phyloP scores from a whole-genome alignment of 2,329 filamentous ascomycete genomes.

The Didymellaceae sp. region DNA sequence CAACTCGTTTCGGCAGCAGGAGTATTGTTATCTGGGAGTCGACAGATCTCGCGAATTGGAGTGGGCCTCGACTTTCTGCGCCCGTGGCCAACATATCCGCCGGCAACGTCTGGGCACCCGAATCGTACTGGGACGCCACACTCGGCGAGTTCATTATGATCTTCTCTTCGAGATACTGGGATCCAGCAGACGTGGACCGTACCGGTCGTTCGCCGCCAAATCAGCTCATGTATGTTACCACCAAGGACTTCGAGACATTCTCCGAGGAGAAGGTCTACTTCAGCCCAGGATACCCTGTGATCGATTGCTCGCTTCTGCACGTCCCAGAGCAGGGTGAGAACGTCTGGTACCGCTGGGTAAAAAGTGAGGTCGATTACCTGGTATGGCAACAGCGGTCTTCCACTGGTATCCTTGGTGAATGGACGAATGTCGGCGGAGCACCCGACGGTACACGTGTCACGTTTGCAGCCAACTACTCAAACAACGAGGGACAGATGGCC shows the following conservation, averaged over 20 bases:
- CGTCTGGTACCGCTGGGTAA: slow-evolving; percentile 16
- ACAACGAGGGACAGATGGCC: slow-evolving; percentile 12
- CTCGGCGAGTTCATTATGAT: slow-evolving; percentile 10
- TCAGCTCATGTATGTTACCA: slow-evolving; percentile 15
- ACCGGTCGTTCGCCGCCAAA: slow-evolving; percentile 7
- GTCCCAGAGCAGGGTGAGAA: slow-evolving; percentile 11
- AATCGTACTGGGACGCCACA: slow-evolving; percentile 11
- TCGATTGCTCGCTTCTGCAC: slow-evolving; percentile 13
- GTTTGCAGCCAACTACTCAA: slow-evolving; percentile 9
- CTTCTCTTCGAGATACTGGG: slow-evolving; percentile 15
- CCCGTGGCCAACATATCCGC: slow-evolving; percentile 10
- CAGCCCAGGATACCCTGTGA: slow-evolving; percentile 13
- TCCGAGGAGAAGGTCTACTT: slow-evolving; percentile 14
- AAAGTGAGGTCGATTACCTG: slow-evolving; percentile 13
- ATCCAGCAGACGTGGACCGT: slow-evolving; percentile 7
- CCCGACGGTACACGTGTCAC: slow-evolving; percentile 12
- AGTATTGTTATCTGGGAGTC: slow-evolving; percentile 17
- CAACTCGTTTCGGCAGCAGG: slow-evolving; percentile 15
- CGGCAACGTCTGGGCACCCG: slow-evolving; percentile 13
- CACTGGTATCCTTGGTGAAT: slow-evolving; percentile 3
- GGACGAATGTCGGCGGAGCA: slow-evolving; percentile 10
- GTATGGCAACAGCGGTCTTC: slow-evolving; percentile 16
- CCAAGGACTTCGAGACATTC: slow-evolving; percentile 11
- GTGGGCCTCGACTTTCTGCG: slow-evolving; percentile 7
- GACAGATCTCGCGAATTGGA: slow-evolving; percentile 9